Base-by-base conservation (phyloP, 768 basidiomycete genomes). In the Mycena crocata region DNA sequence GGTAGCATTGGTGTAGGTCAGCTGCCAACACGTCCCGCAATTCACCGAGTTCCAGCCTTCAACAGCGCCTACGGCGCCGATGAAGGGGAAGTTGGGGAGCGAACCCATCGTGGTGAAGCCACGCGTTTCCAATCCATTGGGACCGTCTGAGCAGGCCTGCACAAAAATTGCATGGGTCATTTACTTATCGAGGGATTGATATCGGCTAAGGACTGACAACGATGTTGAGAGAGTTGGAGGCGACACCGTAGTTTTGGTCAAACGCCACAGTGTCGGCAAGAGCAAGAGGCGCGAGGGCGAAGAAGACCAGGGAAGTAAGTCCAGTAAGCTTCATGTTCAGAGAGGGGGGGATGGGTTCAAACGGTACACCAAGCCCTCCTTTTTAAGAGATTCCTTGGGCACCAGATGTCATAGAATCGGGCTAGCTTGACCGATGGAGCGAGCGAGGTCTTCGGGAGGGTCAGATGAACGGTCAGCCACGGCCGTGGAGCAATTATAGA, bases 21-120 rank as follows among this genome's bases (percentile, higher is more conserved):
- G 73, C 63, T 81, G 59, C 88, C 88, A 91, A 76, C 90, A 91
- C 28, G 83, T 82, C 2, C 88, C 88, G 69, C 90, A 91, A 46
- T 80, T 77, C 2, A 74, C 64, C 1, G 87, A 89, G 73, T 87
- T 81, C 76, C 78, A 90, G 30, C 83, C 84, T 8, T 74, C 75
- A 61, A 91, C 79, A 39, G 82, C 86, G 19, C 81, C 78, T 1
- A 82, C 85, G 1, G 86, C 89, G 32, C 88, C 89, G 71, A 91
- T 87, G 74, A 80, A 73, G 1, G 90, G 89, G 80, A 89, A 92
- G 49, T 76, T 77, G 2, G 89, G 89, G 31, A 91, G 75, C 39
- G 79, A 77, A 17, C 79, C 81, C 55, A 90, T 86, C 39, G 83
- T 88, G 5, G 76, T 81, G 76, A 80, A 90, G 5, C 77, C 78